Conservation (phyloP, 163 green algal genomes). For the Chlorella variabilis region DNA sequence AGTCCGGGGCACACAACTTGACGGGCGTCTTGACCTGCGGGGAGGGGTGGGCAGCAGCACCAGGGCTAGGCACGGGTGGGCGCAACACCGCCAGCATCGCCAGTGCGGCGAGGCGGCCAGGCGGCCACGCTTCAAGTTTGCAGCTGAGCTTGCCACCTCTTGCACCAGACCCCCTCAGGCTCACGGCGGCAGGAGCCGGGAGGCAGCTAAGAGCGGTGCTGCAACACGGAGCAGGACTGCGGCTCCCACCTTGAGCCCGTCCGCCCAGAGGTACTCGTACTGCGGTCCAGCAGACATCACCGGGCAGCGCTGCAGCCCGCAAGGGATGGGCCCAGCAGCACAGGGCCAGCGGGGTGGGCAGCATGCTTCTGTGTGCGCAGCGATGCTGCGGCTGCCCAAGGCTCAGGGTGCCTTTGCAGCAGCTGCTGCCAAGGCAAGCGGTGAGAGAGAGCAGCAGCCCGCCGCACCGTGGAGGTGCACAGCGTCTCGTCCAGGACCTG, state of each 20-base stretch:
- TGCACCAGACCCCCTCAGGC: too few species aligned
- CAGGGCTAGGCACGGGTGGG: too few species aligned
- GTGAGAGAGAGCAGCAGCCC: too few species aligned
- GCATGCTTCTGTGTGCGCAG: too few species aligned
- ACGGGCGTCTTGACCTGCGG: conserved; percentile 88
- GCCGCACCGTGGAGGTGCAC: conserved; percentile 75
- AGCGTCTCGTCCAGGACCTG: conserved; percentile 91
- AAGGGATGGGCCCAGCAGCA: background rate
- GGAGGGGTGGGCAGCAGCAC: background rate
- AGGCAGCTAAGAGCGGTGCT: background rate
- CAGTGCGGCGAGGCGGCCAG: too few species aligned
- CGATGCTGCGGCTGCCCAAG: too few species aligned
- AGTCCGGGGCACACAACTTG: conserved; percentile 91
- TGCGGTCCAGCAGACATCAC: conserved; percentile 95
- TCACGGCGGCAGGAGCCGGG: background rate
- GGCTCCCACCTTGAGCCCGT: conserved; percentile 78
- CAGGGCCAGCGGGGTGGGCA: too few species aligned
- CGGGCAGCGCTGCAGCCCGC: conserved; percentile 75
- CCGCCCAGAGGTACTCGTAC: conserved; percentile 99
- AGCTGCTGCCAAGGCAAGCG: too few species aligned
- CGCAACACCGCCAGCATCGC: too few species aligned
- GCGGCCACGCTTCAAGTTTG: too few species aligned
- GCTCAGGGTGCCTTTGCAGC: too few species aligned
- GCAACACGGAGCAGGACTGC: background rate
- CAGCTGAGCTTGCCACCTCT: too few species aligned